Base-by-base conservation (phyloP, 2,329 filamentous ascomycete genomes). In the Penicillium oxalicum region DNA sequence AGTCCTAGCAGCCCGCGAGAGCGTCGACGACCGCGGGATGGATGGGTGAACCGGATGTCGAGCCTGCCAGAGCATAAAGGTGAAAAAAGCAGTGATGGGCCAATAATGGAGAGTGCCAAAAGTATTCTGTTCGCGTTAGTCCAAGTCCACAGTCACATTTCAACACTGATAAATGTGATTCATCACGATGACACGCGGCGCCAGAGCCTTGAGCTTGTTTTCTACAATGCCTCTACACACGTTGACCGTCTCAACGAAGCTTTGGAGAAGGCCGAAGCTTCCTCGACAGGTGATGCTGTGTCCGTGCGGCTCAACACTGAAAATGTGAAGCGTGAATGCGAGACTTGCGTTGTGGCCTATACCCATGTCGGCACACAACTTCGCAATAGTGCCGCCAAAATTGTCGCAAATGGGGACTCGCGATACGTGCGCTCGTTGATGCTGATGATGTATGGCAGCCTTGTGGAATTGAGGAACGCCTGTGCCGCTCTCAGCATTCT, bases 381-480 rank as follows among this genome's bases (percentile, higher is more conserved):
- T 40, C 72, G 72, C 44, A 70, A 74, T 43, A 74, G 70, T 40
- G 65, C 73, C 25, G 64, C 68, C 40, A 78, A 77, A 49, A 77
- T 81, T 32, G 72, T 79, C n/a, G 69, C 75, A 40, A 73, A 77
- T 42, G 74, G 75, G 4, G 79, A 83, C 55, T 70, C 76, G 5
- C 75, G 77, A 48, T 78, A 82, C 53, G 68, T 83, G 44, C 77
- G 81, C 26, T 80, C 76, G 12, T 70, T 82, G 38, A 74, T 84
- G 66, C 72, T 82, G 33, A 74, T 80, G 53, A 73, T 82, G 33
- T 81, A 80, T 56, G 76, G 77, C 41, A 78, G 79, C 52, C 62
- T 82, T 42, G 66, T 80, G 40, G 81, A 84, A 61, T 70, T 81
- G 50, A 77, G 78, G 44, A 83, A 83, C 61, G 77, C 79, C 36